Percentiles rank a stretch among this genome's conserved stretches.
Conservation (phyloP, 2,329 filamentous ascomycete species). For the Xylaria sp. region DNA sequence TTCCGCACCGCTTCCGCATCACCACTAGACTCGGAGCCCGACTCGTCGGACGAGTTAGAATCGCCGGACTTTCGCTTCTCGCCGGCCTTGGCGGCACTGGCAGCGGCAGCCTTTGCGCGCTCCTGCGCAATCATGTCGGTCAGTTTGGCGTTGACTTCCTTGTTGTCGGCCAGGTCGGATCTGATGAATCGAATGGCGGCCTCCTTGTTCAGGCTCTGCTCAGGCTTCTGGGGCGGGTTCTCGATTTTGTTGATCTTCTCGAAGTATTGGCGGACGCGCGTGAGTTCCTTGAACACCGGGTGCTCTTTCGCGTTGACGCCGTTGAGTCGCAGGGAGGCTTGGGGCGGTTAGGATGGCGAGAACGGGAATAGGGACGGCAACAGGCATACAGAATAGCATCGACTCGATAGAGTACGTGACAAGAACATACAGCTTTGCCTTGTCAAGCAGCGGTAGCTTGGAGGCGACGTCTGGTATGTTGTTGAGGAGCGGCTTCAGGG, state of each 20-base stretch:
- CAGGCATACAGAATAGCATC: conserved; percentile 73
- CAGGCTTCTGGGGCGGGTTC: conserved; percentile 58
- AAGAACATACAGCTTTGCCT: conserved; percentile 90
- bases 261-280: conserved; percentile 87
- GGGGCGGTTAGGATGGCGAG: conserved; percentile 10
- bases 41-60: conserved; percentile 19
- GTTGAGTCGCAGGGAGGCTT: conserved; percentile 74
- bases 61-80: conserved; percentile 37
- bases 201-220: conserved; percentile 66
- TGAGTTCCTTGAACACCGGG: conserved; percentile 82
- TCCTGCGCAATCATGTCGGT: conserved; percentile 61
- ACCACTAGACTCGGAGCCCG: conserved; percentile 24
- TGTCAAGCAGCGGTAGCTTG: conserved; percentile 88
- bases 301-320: conserved; percentile 83
- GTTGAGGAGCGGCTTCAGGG: conserved; percentile 72
- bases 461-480: conserved; percentile 69
- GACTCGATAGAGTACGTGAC: conserved; percentile 89
- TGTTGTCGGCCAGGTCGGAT: conserved; percentile 67
- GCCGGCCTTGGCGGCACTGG: conserved; percentile 46
- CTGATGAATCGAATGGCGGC: conserved; percentile 83
- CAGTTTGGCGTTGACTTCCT: conserved; percentile 54
- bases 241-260: conserved; percentile 84
- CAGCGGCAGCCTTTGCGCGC: conserved; percentile 51
- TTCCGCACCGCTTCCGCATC: conserved; percentile 49
- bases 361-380: neutral